A percentile compares a stretch with the other conserved stretches of the same genome.
These are phyloP conservation scores for Phoma sp. DNA, from an alignment of 2,329 filamentous ascomycete species.

Conservation along the genomic window DNA sequence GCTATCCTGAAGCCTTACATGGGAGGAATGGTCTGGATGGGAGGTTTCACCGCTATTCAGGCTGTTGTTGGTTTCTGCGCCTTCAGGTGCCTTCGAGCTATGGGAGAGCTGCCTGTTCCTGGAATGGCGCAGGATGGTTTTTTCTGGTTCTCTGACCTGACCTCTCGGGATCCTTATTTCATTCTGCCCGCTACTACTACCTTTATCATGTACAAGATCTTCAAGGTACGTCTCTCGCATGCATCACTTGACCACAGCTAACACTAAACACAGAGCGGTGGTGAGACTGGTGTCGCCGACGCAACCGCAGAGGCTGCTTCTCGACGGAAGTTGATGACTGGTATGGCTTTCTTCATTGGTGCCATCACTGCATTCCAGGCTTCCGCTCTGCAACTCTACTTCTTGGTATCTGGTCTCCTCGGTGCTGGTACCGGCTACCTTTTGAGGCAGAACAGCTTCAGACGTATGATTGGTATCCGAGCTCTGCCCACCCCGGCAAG, in stretches of 20 bases:
- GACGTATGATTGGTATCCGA: conserved; percentile 48
- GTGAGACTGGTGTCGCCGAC: conserved; percentile 55
- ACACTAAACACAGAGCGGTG: conserved; percentile 52
- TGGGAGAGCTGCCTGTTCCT: conserved; percentile 81
- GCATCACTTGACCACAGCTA: conserved; percentile 23
- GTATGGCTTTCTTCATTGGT: conserved; percentile 62
- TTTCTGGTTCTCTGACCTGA: conserved; percentile 82
- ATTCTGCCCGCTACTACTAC: conserved; percentile 72
- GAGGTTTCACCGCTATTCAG: conserved; percentile 66
- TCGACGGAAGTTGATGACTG: conserved; percentile 52
- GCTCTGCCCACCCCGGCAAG: conserved; percentile 31
- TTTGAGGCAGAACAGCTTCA: conserved; percentile 48
- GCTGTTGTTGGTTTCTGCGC: conserved; percentile 79
- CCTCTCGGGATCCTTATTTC: conserved; percentile 77
- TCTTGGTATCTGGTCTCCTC: conserved; percentile 57
- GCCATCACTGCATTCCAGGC: conserved; percentile 63
- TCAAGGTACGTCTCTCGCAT: conserved; percentile 60
- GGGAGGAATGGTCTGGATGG: conserved; percentile 41
- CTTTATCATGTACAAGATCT: conserved; percentile 62
- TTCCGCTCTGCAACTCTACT: conserved; percentile 68
- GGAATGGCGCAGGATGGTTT: conserved; percentile 74
- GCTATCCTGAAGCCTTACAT: conserved; percentile 56
- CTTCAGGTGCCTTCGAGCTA: conserved; percentile 78
- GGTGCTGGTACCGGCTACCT: conserved; percentile 50
- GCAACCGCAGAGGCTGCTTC: conserved; percentile 13